Conservation (phyloP, 768 basidiomycete species). For the Dioszegia aurantiaca region DNA sequence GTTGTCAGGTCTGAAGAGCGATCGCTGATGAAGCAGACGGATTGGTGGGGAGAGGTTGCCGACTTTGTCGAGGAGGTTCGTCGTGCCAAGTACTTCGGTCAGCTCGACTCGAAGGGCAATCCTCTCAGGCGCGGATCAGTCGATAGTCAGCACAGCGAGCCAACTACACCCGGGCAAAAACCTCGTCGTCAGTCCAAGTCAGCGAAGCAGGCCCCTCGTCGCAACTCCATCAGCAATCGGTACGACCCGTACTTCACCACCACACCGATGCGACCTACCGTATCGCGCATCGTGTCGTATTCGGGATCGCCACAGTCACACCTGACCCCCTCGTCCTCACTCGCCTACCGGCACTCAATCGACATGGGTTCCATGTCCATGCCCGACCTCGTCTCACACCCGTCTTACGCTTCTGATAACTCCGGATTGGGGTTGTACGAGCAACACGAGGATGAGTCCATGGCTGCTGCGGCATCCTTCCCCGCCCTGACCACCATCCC, state of each 20-base stretch:
- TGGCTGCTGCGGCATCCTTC: neutral
- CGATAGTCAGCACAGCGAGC: neutral
- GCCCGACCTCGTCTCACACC: neutral
- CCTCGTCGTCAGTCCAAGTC: neutral
- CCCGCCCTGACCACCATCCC: conserved; percentile 4
- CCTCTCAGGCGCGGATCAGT: neutral
- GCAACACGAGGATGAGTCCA: neutral
- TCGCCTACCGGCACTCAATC: conserved; percentile 7
- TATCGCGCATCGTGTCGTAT: neutral
- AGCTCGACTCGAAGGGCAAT: conserved; percentile 7
- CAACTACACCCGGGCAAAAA: neutral
- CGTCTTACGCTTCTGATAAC: neutral
- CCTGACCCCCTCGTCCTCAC: neutral
- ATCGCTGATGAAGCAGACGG: neutral
- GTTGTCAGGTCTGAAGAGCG: neutral
- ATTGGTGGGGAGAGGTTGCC: conserved; percentile 12
- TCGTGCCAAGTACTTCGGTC: conserved; percentile 1
- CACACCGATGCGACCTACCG: neutral
- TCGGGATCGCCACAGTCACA: neutral
- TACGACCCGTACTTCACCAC: neutral
- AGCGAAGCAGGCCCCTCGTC: neutral
- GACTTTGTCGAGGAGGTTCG: conserved; percentile 10
- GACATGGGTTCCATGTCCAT: conserved; percentile 6
- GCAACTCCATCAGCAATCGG: neutral
- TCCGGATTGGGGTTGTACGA: conserved; percentile 3